These are phyloP conservation scores for Volvox africanus DNA, from an alignment of 139 green algal genomes.

Conservation along the genomic window DNA sequence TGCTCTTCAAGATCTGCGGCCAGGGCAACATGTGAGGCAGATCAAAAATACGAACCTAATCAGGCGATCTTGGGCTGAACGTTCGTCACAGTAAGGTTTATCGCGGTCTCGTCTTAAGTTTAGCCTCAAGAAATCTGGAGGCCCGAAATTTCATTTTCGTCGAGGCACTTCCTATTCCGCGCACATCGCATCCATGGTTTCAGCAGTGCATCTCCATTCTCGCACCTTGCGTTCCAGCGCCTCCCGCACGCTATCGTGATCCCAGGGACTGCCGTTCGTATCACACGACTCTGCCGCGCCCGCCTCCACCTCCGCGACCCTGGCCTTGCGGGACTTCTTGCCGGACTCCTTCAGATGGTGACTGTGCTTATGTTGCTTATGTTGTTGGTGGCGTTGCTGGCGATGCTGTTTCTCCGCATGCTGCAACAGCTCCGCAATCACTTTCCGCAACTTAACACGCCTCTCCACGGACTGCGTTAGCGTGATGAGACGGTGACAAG, in stretches of 20 bases:
- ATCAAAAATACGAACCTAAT: too few species aligned
- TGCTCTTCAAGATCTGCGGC: slow-evolving; percentile 31
- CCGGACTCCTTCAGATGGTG: neutral
- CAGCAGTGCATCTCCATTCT: too few species aligned
- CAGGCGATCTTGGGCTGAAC: too few species aligned
- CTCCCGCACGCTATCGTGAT: slow-evolving; percentile 1
- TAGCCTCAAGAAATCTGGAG: too few species aligned
- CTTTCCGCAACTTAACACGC: slow-evolving; percentile 26
- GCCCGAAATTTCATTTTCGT: too few species aligned
- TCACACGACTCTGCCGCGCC: neutral
- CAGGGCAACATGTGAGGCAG: neutral
- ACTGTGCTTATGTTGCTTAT: neutral
- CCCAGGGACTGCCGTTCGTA: neutral
- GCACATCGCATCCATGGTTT: too few species aligned
- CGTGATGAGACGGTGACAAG: too few species aligned
- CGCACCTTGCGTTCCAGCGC: slow-evolving; percentile 39
- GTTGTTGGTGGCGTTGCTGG: neutral
- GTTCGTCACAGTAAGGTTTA: too few species aligned
- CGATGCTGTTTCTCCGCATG: slow-evolving; percentile 35
- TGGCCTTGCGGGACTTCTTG: neutral
- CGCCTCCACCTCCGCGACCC: neutral
- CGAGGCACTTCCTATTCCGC: too few species aligned
- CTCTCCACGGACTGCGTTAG: slow-evolving; percentile 28
- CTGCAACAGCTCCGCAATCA: slow-evolving; percentile 32
- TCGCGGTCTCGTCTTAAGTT: too few species aligned